These are phyloP conservation scores for Trypanosoma conorhini DNA, from an alignment of 208 protist species.

Conservation along the genomic window DNA sequence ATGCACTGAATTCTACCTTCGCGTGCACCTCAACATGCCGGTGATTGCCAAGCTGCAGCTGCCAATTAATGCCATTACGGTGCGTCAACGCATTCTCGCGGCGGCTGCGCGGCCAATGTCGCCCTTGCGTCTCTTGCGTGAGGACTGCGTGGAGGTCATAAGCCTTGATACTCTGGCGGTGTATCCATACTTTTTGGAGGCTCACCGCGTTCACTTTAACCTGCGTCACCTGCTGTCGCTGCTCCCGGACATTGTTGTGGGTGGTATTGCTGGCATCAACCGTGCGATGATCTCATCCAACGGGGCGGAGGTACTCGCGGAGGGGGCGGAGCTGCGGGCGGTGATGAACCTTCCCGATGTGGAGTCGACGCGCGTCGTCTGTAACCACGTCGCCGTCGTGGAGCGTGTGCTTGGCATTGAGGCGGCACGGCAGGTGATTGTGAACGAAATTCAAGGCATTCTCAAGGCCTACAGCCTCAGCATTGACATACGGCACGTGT, in stretches of 20 bases:
- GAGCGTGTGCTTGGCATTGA: constrained; percentile 98
- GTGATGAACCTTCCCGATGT: constrained; percentile 97
- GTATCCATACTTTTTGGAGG: constrained; percentile 56
- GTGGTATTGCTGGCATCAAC: constrained; percentile 93
- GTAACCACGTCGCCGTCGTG: constrained; percentile 98
- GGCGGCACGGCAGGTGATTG: constrained; percentile 96
- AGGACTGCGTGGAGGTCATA: constrained; percentile 68
- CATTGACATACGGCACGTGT: constrained; percentile 98
- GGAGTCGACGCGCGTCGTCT: constrained; percentile 83
- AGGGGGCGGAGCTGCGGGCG: constrained; percentile 89
- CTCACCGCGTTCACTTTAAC: constrained; percentile 64
- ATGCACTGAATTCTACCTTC: constrained; percentile 84
- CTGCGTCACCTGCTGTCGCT: constrained; percentile 86
- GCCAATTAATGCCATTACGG: constrained; percentile 84
- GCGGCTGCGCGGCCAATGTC: constrained; percentile 72
- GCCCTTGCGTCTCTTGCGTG: constrained; percentile 88
- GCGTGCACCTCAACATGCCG: constrained; percentile 93
- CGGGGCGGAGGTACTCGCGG: constrained; percentile 87
- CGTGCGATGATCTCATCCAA: constrained; percentile 95
- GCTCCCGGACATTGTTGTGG: constrained; percentile 91
- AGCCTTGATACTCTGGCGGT: constrained; percentile 71
- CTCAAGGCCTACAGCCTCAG: constrained; percentile 97
- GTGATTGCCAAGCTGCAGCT: constrained; percentile 93
- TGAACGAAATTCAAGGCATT: constrained; percentile 96
- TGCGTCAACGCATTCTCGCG: constrained; percentile 79